Evolutionary conservation across 208 protist species (phyloP).

Genomic region (Wallacemonas rigidus): DNA sequence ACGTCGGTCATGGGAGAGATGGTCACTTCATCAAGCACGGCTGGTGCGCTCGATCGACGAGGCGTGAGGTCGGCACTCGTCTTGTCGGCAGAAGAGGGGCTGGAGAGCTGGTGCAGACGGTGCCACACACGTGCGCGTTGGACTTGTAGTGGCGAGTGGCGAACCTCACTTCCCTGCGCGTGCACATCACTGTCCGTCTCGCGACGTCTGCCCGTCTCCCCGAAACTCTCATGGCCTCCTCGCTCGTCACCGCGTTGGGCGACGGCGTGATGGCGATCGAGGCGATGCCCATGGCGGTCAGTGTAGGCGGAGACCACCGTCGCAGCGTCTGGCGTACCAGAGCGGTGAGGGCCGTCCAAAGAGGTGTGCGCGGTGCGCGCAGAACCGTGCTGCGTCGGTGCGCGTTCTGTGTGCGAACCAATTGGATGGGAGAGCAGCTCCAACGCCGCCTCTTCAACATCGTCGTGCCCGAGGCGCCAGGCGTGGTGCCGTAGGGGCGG

Average conservation of each 20-base stretch:
- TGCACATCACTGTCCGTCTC: too few relatives aligned
- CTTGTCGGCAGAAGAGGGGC: not conserved
- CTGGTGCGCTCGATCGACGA: too few relatives aligned
- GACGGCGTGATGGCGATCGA: too few relatives aligned
- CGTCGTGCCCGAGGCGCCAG: slow-evolving; percentile 7
- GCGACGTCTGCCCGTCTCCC: too few relatives aligned
- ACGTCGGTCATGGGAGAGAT: slow-evolving; percentile 13
- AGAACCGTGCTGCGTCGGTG: too few relatives aligned
- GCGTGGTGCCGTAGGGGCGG: slow-evolving; percentile 8
- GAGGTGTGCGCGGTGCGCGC: too few relatives aligned
- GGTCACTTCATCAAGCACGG: not conserved
- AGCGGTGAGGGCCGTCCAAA: too few relatives aligned
- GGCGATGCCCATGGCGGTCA: too few relatives aligned
- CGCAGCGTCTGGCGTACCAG: too few relatives aligned
- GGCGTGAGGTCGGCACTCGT: not conserved
- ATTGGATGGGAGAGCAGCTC: slow-evolving; percentile 9
- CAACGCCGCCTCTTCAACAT: not conserved
- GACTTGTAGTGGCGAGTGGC: slow-evolving; percentile 4
- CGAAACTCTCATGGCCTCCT: too few relatives aligned
- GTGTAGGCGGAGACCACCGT: too few relatives aligned
- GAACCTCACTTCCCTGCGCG: not conserved
- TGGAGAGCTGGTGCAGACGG: not conserved
- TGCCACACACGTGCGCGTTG: slow-evolving; percentile 8
- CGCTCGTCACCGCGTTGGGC: too few relatives aligned
- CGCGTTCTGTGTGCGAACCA: not conserved